Evolutionary conservation across 2,329 filamentous ascomycete species (phyloP), one percentile per base, ranked within the genome.

Genomic region (Cryphonectria nitschkei): DNA sequence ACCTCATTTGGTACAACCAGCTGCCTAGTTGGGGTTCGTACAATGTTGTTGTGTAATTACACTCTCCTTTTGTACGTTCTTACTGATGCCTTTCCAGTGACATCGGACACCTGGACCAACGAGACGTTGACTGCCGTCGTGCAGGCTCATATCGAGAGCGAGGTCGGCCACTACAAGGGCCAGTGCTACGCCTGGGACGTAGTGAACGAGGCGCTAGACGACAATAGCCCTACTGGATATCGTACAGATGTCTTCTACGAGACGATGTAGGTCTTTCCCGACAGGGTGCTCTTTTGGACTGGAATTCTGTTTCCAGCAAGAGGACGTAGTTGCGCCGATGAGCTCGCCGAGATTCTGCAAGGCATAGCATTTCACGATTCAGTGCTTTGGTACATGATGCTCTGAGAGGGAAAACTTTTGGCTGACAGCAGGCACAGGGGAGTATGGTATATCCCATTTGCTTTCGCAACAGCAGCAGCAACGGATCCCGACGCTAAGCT

Each of bases 111-210:
- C 34, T 93, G 88, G 87, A 90, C 87, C 14, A 85, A 86, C 70
- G 82, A 79, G 1, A 87, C 89, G 50, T 83, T 93, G 3, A 84
- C 84, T 16, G 80, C 81, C 3, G 75, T 76, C 56, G 81, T 91
- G 72, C 82, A 88, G 77, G 86, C 85, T 67, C 90, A 92, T 78
- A 87, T 92, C 73, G 84, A 85, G 72, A 84, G 86, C 73, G 87
- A 86, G 64, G 86, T 87, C 3, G 81, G 79, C 9, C 84, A 90
- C 78, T 90, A 86, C 81, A 85, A 85, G 77, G 86, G 87, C 70
- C 82, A 87, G 74, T 90, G 89, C 78, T 87, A 88, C 76, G 84
- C 85, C 46, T 92, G 89, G 89, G 89, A 92, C 69, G 89, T 92
- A 0, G 84, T 90, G 39, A 92, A 92, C 77, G 89, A 92, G 80